Evolutionary conservation across 2,329 filamentous ascomycete genomes (phyloP).

Genomic region (Botrytis aclada): DNA sequence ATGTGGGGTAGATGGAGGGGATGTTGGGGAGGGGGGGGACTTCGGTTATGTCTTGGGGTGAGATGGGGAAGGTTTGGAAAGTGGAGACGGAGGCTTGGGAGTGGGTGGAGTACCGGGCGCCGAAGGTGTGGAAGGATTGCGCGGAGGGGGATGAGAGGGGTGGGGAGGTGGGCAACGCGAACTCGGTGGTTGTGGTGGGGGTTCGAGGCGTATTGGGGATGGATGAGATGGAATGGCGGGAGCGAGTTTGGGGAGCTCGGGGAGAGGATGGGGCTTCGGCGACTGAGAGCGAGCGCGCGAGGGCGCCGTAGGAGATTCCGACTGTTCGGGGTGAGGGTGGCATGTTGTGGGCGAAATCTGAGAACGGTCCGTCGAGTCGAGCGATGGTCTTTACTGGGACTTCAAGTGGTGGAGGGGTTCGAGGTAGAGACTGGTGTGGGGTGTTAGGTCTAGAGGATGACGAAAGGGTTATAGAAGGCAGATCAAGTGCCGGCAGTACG

Average conservation of each 20-base stretch:
- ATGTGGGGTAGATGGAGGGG: neutral
- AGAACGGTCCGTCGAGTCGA: constrained; percentile 5
- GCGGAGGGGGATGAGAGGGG: neutral
- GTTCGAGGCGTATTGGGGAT: neutral
- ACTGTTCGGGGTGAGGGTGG: neutral
- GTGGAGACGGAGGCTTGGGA: constrained; percentile 12
- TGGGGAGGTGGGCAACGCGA: neutral
- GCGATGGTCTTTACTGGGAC: neutral
- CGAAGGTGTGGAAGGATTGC: constrained; percentile 14
- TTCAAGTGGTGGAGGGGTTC: neutral
- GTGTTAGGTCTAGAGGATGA: neutral
- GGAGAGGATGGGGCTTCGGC: neutral
- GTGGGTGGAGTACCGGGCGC: neutral
- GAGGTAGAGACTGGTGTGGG: neutral
- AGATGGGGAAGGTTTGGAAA: constrained; percentile 10
- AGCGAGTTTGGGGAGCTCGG: neutral
- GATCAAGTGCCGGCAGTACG: neutral
- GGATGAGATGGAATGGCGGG: neutral
- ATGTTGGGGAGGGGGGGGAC: neutral
- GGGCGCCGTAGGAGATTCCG: neutral
- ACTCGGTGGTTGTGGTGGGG: neutral
- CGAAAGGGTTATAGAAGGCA: constrained; percentile 4
- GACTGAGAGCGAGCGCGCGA: neutral
- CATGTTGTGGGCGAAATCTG: constrained; percentile 1
- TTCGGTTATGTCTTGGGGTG: constrained; percentile 5